These are phyloP conservation scores for Plasmodium gallinaceum DNA, from an alignment of 169 alveolate species.

Conservation along the genomic window DNA sequence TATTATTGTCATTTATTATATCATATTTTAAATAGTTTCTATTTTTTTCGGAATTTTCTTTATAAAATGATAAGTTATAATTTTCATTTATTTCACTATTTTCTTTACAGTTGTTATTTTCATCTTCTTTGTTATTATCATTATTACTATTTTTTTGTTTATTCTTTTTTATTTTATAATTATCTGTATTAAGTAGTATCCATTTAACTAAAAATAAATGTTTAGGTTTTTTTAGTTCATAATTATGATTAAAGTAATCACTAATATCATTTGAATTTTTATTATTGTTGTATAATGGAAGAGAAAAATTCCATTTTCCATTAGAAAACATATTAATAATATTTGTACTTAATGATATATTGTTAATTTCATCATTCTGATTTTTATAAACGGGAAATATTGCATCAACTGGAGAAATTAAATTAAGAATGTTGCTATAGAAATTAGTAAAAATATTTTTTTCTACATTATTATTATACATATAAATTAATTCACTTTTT, in stretches of 20 bases:
- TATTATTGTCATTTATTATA: neutral
- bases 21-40: neutral
- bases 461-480: slow-evolving; percentile 27
- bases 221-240: slow-evolving; percentile 50
- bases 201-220: slow-evolving; percentile 39
- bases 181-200: slow-evolving; percentile 28
- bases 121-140: neutral
- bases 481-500: slow-evolving; percentile 9
- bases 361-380: slow-evolving; percentile 33
- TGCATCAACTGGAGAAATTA: slow-evolving; percentile 25
- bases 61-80: too few species aligned
- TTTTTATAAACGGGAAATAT: slow-evolving; percentile 31
- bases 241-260: slow-evolving; percentile 24
- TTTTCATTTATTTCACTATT: too few species aligned
- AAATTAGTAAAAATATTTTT: slow-evolving; percentile 6
- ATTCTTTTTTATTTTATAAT: slow-evolving; percentile 30
- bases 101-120: too few species aligned
- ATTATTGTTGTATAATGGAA: slow-evolving; percentile 20
- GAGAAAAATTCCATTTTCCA: slow-evolving; percentile 10
- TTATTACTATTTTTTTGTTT: neutral
- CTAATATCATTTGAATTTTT: slow-evolving; percentile 3
- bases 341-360: slow-evolving; percentile 23
- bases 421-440: slow-evolving; percentile 2
- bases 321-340: slow-evolving; percentile 40
- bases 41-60: too few species aligned